Evolutionary conservation across 2,329 filamentous ascomycete genomes (phyloP).

Genomic region (Nemania sp.): DNA sequence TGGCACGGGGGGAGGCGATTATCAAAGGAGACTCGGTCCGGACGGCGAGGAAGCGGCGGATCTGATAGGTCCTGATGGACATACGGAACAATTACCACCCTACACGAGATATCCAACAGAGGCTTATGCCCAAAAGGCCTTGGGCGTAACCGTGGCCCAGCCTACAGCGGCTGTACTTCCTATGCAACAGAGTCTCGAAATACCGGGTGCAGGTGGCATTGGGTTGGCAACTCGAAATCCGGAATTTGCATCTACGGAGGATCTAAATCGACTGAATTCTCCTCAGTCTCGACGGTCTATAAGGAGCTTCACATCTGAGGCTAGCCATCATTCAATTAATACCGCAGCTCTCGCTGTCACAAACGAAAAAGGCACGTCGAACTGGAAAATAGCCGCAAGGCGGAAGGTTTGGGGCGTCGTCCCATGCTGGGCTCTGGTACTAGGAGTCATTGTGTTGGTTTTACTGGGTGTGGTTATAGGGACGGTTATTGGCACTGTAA

Average conservation of each 20-base stretch:
- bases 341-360: constrained; percentile 58
- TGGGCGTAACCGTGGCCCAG: constrained; percentile 48
- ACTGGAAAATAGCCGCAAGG: constrained; percentile 66
- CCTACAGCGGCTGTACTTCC: constrained; percentile 27
- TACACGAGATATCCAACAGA: constrained; percentile 92
- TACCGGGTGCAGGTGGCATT: constrained; percentile 70
- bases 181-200: constrained; percentile 47
- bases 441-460: constrained; percentile 62
- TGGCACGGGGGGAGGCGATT: constrained; percentile 71
- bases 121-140: constrained; percentile 67
- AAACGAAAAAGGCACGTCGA: constrained; percentile 61
- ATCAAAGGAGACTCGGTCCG: constrained; percentile 78
- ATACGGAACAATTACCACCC: constrained; percentile 90
- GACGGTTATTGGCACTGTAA: constrained; percentile 65
- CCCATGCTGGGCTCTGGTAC: constrained; percentile 70
- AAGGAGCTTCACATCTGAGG: constrained; percentile 63
- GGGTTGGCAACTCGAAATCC: constrained; percentile 71
- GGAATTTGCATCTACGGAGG: constrained; percentile 70
- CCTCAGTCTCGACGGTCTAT: constrained; percentile 64
- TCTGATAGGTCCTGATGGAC: constrained; percentile 87
- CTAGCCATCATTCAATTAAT: constrained; percentile 67
- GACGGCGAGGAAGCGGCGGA: constrained; percentile 89
- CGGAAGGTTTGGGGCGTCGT: constrained; percentile 69
- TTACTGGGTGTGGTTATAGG: constrained; percentile 68
- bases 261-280: constrained; percentile 57